Conservation (phyloP, 1,284 basidiomycete genomes). For the Irpex sp. region DNA sequence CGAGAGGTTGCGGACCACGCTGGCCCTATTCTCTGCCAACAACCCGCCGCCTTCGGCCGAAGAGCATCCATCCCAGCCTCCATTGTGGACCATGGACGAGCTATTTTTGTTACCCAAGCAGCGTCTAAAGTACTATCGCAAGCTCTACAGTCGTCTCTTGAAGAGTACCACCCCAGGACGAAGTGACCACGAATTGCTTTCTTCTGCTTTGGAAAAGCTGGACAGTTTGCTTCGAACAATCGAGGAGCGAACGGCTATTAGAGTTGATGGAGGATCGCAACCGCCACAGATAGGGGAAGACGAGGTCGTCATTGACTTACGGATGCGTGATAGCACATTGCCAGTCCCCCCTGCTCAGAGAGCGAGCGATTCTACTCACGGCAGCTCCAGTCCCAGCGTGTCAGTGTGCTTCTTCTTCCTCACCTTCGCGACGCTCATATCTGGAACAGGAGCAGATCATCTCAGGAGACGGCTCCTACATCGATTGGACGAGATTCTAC, state of each 20-base stretch:
- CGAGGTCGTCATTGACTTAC: constrained; percentile 52
- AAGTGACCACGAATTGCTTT: constrained; percentile 83
- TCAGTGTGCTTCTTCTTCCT: constrained; percentile 30
- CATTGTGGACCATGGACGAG: constrained; percentile 81
- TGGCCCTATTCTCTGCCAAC: constrained; percentile 66
- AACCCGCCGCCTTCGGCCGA: constrained; percentile 44
- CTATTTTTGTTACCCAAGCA: constrained; percentile 85
- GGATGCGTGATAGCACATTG: constrained; percentile 32
- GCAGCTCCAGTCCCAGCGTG: constrained; percentile 48
- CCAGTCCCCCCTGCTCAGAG: constrained; percentile 20
- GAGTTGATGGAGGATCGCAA: constrained; percentile 33
- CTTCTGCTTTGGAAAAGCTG: constrained; percentile 79
- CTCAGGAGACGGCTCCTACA: constrained; percentile 55
- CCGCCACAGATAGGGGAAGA: constrained; percentile 37
- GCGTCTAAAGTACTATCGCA: constrained; percentile 81
- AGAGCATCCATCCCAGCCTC: constrained; percentile 35
- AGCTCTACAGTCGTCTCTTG: constrained; percentile 83
- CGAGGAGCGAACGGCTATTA: constrained; percentile 51
- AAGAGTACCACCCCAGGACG: constrained; percentile 87
- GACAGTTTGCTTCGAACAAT: constrained; percentile 70
- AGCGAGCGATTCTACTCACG: constrained; percentile 23
- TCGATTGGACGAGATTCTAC: constrained; percentile 50
- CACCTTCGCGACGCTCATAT: not conserved
- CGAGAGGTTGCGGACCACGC: constrained; percentile 61
- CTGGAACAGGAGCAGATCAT: constrained; percentile 46